Conservation (phyloP, 306 rosid genomes). For the Prunus dulcis region DNA sequence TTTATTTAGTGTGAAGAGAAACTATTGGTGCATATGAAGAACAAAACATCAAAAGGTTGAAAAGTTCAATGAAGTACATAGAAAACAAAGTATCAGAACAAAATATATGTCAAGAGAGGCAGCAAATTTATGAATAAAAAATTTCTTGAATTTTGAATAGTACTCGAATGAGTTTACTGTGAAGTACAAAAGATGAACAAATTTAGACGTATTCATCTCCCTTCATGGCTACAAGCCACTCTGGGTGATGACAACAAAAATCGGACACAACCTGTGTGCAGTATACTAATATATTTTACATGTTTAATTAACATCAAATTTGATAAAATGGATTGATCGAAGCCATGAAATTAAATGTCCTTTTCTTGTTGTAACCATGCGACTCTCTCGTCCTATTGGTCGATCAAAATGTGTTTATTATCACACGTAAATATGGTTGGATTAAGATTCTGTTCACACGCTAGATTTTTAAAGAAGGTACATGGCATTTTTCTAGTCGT, state of each 20-base stretch:
- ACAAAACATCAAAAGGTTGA: not conserved
- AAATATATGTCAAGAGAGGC: not conserved
- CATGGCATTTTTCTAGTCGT: too few species aligned
- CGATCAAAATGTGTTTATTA: not conserved
- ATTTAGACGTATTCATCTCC: not conserved
- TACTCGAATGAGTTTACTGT: not conserved
- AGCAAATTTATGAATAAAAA: not conserved
- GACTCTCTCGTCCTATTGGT: not conserved
- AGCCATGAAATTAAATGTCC: not conserved
- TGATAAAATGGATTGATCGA: not conserved
- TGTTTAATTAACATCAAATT: not conserved
- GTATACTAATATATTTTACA: not conserved
- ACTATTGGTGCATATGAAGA: not conserved
- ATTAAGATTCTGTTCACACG: not conserved
- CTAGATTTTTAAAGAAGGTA: not conserved
- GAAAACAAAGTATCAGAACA: not conserved
- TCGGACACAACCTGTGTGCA: not conserved
- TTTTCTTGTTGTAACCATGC: not conserved
- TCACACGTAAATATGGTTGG: not conserved
- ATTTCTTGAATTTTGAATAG: not conserved
- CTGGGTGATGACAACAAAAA: not conserved
- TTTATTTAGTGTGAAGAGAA: not conserved
- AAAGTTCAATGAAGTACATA: not conserved
- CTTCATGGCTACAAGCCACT: not conserved
- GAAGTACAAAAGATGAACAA: not conserved